Conservation (phyloP, 1,139 yeast species). For the Geotrichum klebahnii region DNA sequence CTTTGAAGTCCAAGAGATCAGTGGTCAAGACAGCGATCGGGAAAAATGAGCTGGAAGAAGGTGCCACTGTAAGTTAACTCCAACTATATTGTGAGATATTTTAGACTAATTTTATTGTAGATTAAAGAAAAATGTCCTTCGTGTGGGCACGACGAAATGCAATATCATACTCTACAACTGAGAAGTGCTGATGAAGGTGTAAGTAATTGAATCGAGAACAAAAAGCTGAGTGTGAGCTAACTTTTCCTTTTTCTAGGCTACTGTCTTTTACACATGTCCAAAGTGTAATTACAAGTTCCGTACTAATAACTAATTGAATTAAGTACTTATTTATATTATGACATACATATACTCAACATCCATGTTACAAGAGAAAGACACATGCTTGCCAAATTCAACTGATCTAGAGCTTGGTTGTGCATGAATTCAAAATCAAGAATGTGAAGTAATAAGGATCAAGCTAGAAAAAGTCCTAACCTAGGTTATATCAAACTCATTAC, state of each 20-base stretch:
- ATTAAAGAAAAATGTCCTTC: conserved; percentile 96
- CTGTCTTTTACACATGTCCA: conserved; percentile 80
- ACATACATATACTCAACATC: too few species aligned
- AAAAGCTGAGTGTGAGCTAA: too few species aligned
- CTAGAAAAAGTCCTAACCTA: too few species aligned
- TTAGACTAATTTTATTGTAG: conserved; percentile 19
- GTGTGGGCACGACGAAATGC: conserved; percentile 98
- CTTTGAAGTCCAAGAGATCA: conserved; percentile 72
- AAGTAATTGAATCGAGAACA: too few species aligned
- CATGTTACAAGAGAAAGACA: too few species aligned
- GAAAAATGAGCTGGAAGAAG: conserved; percentile 79
- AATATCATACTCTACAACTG: conserved; percentile 89
- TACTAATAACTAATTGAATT: conserved; percentile 62
- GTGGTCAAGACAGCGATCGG: conserved; percentile 82
- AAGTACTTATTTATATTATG: neutral
- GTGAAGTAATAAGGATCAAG: too few species aligned
- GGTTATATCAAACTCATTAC: too few species aligned
- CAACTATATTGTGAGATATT: neutral
- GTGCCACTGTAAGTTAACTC: conserved; percentile 55
- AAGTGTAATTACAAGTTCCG: conserved; percentile 89
- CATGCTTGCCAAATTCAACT: too few species aligned
- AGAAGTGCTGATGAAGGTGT: conserved; percentile 98
- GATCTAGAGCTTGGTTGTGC: too few species aligned
- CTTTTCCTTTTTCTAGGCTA: too few species aligned
- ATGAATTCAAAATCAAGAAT: too few species aligned